Conservation (phyloP, 2,329 filamentous ascomycete genomes). For the Neocucurbitaria cava region DNA sequence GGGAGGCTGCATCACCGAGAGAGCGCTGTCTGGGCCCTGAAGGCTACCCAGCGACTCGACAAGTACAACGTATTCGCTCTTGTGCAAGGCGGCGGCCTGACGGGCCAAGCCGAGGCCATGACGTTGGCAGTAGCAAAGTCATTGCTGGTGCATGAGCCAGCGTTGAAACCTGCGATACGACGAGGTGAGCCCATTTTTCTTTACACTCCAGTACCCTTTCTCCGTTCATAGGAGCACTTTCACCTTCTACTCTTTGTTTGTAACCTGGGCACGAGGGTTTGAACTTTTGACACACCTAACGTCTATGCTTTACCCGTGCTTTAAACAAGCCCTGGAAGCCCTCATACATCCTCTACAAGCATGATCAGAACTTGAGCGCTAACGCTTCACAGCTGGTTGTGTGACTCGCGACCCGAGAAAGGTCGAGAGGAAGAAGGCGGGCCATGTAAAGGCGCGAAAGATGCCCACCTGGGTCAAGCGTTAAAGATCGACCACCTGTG, state of each 20-base stretch:
- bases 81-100: slow-evolving; percentile 85
- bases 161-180: slow-evolving; percentile 83
- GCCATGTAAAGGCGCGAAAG: slow-evolving; percentile 95
- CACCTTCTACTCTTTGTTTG: slow-evolving; percentile 2
- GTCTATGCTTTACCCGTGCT: slow-evolving; percentile 9
- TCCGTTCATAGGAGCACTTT: slow-evolving; percentile 5
- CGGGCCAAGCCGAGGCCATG: slow-evolving; percentile 93
- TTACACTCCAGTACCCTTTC: background rate
- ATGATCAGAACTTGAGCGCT: slow-evolving; percentile 44
- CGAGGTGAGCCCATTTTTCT: slow-evolving; percentile 71
- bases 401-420: slow-evolving; percentile 88
- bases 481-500: slow-evolving; percentile 48
- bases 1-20: slow-evolving; percentile 91
- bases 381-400: slow-evolving; percentile 75
- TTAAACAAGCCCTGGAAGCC: slow-evolving; percentile 8
- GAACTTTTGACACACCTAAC: slow-evolving; percentile 3
- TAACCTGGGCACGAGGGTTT: background rate
- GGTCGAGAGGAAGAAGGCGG: slow-evolving; percentile 98
- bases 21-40: slow-evolving; percentile 90
- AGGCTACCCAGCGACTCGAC: slow-evolving; percentile 80
- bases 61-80: slow-evolving; percentile 97
- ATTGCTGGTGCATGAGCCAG: slow-evolving; percentile 88
- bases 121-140: slow-evolving; percentile 90
- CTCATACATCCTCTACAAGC: slow-evolving; percentile 13
- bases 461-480: slow-evolving; percentile 97